Evolutionary conservation across 2,329 filamentous ascomycete species (phyloP).

Genomic region (Neodidymelliopsis sp.): DNA sequence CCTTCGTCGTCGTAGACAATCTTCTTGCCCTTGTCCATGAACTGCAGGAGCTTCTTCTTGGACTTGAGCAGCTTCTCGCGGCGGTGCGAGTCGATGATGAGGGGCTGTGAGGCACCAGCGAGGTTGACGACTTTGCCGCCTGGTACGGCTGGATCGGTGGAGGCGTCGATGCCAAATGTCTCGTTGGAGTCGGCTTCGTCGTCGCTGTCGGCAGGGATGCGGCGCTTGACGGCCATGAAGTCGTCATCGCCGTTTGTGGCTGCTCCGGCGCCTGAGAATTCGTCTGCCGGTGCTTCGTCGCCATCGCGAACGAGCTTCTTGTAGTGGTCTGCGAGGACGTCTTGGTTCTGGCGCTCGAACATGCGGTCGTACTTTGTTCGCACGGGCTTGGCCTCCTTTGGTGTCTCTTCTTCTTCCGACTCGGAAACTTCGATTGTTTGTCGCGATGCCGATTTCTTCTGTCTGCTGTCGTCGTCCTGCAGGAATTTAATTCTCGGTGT

Average conservation of each 20-base stretch:
- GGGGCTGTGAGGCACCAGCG: conserved; percentile 70
- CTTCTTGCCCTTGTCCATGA: conserved; percentile 85
- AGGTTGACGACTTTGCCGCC: conserved; percentile 69
- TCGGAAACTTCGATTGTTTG: conserved; percentile 65
- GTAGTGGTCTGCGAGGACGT: conserved; percentile 94
- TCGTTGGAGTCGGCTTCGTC: conserved; percentile 53
- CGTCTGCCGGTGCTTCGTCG: conserved; percentile 50
- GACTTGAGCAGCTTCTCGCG: conserved; percentile 93
- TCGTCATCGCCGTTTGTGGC: conserved; percentile 71
- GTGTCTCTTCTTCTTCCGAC: conserved; percentile 63
- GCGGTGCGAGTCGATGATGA: conserved; percentile 92
- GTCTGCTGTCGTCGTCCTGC: conserved; percentile 87
- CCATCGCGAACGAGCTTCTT: conserved; percentile 76
- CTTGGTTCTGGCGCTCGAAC: conserved; percentile 97
- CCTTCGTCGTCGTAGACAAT: conserved; percentile 93
- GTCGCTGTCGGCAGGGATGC: conserved; percentile 75
- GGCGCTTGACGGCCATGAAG: conserved; percentile 88
- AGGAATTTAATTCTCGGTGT: conserved; percentile 92
- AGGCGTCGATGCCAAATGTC: conserved; percentile 50
- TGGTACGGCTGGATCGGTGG: conserved; percentile 43
- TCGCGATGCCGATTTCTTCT: conserved; percentile 84
- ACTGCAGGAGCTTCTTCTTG: conserved; percentile 92
- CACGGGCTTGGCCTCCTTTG: conserved; percentile 69
- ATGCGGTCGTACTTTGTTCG: conserved; percentile 97
- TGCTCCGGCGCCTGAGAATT: conserved; percentile 41